Conservation (phyloP, 768 basidiomycete species). For the Boletellus sp. region DNA sequence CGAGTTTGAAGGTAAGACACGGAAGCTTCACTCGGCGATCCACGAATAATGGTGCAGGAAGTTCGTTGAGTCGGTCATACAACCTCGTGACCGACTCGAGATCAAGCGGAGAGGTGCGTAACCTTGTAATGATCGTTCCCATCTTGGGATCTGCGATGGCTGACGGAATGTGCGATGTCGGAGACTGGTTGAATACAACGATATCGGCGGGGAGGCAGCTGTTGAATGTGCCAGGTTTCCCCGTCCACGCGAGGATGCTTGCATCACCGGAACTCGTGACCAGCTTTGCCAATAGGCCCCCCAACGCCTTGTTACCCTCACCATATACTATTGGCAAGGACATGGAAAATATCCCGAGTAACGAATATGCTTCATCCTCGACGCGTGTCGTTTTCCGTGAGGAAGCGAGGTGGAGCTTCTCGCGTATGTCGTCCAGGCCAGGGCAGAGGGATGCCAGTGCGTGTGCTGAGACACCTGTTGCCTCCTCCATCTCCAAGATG, state of each 20-base stretch:
- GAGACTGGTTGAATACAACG: neutral
- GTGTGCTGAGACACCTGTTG: neutral
- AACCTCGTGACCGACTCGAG: neutral
- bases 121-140: neutral
- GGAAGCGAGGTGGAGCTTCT: conserved; percentile 8
- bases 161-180: neutral
- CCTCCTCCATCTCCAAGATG: conserved; percentile 9
- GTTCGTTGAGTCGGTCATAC: neutral
- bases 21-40: conserved; percentile 4
- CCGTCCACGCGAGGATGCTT: conserved; percentile 9
- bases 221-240: neutral
- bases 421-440: neutral
- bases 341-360: conserved; percentile 10
- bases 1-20: conserved; percentile 8
- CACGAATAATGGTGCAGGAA: neutral
- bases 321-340: conserved; percentile 10
- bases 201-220: conserved; percentile 5
- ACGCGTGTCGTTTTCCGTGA: conserved; percentile 1
- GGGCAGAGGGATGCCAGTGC: conserved; percentile 5
- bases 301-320: conserved; percentile 8
- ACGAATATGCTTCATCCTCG: conserved; percentile 13
- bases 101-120: neutral
- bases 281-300: conserved; percentile 5
- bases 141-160: neutral
- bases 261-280: conserved; percentile 5